Conservation (phyloP, 2,329 filamentous ascomycete species). For the Hypoxylon sp. region DNA sequence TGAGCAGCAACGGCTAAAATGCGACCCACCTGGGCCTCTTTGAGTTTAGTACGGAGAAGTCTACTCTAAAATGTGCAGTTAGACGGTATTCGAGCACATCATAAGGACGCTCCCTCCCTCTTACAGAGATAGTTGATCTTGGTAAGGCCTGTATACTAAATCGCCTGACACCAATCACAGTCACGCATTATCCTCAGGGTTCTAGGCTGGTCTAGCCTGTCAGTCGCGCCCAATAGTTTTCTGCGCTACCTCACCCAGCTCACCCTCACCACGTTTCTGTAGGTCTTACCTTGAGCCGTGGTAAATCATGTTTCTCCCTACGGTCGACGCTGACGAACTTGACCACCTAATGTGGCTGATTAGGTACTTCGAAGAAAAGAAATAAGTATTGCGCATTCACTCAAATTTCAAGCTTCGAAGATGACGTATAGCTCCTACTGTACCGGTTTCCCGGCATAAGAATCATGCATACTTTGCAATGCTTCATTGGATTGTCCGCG, state of each 20-base stretch:
- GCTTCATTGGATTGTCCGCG: neutral
- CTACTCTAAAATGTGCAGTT: slow-evolving; percentile 22
- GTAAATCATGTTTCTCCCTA: neutral
- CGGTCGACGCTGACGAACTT: slow-evolving; percentile 19
- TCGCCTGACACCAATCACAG: slow-evolving; percentile 34
- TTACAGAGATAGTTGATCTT: slow-evolving; percentile 20
- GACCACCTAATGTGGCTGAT: slow-evolving; percentile 4
- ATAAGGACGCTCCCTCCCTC: slow-evolving; percentile 9
- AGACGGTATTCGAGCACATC: slow-evolving; percentile 8
- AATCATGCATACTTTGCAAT: slow-evolving; percentile 10
- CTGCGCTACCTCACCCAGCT: neutral
- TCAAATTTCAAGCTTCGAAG: neutral
- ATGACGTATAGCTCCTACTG: slow-evolving; percentile 12
- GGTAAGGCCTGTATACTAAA: slow-evolving; percentile 21
- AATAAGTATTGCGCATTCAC: slow-evolving; percentile 7
- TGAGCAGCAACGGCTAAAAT: slow-evolving; percentile 16
- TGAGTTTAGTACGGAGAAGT: slow-evolving; percentile 16
- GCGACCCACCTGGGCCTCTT: slow-evolving; percentile 14
- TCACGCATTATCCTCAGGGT: slow-evolving; percentile 5
- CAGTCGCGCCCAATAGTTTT: slow-evolving; percentile 8
- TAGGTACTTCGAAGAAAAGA: slow-evolving; percentile 4
- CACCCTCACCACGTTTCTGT: slow-evolving; percentile 1
- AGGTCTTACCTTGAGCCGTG: slow-evolving; percentile 6
- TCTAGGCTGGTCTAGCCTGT: slow-evolving; percentile 14
- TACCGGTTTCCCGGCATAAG: slow-evolving; percentile 5